A percentile compares a stretch with the other conserved stretches of the same genome.
phyloP scores from a whole-genome alignment of 208 protist genomes.

The Novymonas esmeraldas region DNA sequence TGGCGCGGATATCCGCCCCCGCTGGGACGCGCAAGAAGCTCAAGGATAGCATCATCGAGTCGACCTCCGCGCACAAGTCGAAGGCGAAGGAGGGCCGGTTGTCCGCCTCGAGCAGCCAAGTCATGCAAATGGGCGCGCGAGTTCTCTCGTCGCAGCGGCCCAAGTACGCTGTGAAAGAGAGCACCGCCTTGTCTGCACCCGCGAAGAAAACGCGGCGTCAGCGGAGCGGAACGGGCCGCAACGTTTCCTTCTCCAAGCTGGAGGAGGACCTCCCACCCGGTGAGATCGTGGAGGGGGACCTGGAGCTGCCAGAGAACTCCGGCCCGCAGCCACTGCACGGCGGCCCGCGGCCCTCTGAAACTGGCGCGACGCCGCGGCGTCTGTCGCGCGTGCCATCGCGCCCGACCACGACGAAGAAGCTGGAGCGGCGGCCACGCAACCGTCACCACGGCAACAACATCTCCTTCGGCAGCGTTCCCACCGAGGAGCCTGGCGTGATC shows the following conservation, averaged over 20 bases:
- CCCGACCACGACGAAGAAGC: background rate
- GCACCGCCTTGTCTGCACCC: constrained; percentile 31
- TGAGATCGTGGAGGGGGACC: constrained; percentile 37
- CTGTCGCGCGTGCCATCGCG: constrained; percentile 13
- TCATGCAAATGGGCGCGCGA: constrained; percentile 17
- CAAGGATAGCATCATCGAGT: constrained; percentile 25
- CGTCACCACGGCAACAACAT: constrained; percentile 24
- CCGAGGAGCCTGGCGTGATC: constrained; percentile 26
- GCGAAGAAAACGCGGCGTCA: constrained; percentile 27
- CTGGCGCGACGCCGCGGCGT: background rate
- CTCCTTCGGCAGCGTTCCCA: constrained; percentile 27
- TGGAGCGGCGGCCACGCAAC: constrained; percentile 19
- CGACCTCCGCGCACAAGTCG: background rate
- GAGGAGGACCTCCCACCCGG: constrained; percentile 21
- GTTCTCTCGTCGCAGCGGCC: constrained; percentile 19
- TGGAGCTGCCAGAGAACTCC: constrained; percentile 9
- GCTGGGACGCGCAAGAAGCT: constrained; percentile 31
- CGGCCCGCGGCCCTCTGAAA: background rate
- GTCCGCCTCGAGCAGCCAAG: constrained; percentile 29
- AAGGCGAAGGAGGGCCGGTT: constrained; percentile 23
- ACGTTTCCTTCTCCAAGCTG: constrained; percentile 40
- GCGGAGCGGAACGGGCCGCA: constrained; percentile 14
- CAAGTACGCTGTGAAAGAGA: constrained; percentile 35
- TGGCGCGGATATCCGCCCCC: constrained; percentile 29
- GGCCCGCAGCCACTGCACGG: constrained; percentile 7